Evolutionary conservation across 2,329 filamentous ascomycete species (phyloP).

Genomic region (Sporothrix pallida): DNA sequence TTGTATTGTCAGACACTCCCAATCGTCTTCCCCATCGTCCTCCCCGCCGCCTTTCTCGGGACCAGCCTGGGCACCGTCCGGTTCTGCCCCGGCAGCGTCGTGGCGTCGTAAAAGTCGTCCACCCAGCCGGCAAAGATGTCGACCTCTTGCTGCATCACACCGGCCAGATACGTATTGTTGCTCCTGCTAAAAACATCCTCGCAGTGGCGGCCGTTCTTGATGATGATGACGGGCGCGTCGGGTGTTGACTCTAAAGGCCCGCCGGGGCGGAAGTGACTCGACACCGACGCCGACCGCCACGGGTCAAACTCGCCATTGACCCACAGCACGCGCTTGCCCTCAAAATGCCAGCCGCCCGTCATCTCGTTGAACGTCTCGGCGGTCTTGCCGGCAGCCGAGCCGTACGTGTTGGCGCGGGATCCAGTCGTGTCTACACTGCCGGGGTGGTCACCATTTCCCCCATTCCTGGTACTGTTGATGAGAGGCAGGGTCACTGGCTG

Average conservation of each 20-base stretch:
- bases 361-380: slow-evolving; percentile 56
- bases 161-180: slow-evolving; percentile 53
- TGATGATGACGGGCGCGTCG: slow-evolving; percentile 57
- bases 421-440: neutral
- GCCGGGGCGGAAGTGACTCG: slow-evolving; percentile 58
- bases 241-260: slow-evolving; percentile 57
- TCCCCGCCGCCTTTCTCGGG: neutral
- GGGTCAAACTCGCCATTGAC: slow-evolving; percentile 66
- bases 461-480: no score
- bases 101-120: slow-evolving; percentile 51
- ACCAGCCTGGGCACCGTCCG: neutral
- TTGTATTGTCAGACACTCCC: no score
- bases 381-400: slow-evolving; percentile 52
- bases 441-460: no score
- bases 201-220: slow-evolving; percentile 62
- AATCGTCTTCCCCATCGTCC: no score
- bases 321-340: slow-evolving; percentile 61
- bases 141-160: slow-evolving; percentile 55
- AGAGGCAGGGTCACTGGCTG: neutral
- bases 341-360: slow-evolving; percentile 62
- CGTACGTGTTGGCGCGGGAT: slow-evolving; percentile 46
- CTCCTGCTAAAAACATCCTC: slow-evolving; percentile 55
- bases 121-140: slow-evolving; percentile 61
- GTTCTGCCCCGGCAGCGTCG: neutral
- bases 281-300: slow-evolving; percentile 61